Percentiles rank a stretch among this genome's conserved stretches.
phyloP scores from a whole-genome alignment of 2,329 filamentous ascomycete genomes.

The Trichoderma semiorbis region DNA sequence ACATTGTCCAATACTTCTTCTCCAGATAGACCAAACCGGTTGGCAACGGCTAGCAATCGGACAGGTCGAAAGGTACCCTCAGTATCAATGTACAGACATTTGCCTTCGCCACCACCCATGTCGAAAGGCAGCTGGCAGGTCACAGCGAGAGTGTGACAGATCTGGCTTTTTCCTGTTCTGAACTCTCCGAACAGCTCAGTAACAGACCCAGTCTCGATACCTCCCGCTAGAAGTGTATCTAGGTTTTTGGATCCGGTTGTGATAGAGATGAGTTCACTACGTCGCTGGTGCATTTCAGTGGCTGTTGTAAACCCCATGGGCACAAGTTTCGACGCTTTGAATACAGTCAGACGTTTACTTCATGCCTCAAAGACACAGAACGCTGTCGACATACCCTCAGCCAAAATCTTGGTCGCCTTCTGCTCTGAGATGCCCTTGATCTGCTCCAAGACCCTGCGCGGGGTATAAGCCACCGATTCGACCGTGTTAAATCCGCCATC shows the following conservation, averaged over 20 bases:
- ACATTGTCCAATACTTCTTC: constrained; percentile 98
- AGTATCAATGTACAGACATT: constrained; percentile 97
- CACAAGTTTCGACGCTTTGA: constrained; percentile 82
- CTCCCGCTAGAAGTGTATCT: constrained; percentile 89
- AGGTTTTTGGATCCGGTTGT: constrained; percentile 97
- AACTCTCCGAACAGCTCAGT: constrained; percentile 99
- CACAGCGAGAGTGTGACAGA: constrained; percentile 97
- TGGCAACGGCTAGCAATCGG: constrained; percentile 83
- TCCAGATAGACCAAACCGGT: constrained; percentile 88
- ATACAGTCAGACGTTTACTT: background rate
- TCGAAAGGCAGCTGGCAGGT: constrained; percentile 97
- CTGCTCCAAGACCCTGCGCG: constrained; percentile 79
- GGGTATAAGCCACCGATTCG: constrained; percentile 89
- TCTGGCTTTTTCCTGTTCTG: constrained; percentile 95
- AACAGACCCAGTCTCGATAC: constrained; percentile 94
- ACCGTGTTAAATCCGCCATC: constrained; percentile 95
- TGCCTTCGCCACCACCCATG: constrained; percentile 97
- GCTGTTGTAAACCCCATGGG: constrained; percentile 99
- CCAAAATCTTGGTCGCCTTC: constrained; percentile 87
- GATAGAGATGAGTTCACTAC: constrained; percentile 96
- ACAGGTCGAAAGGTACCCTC: constrained; percentile 96
- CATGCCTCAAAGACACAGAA: background rate
- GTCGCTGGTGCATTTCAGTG: constrained; percentile 96
- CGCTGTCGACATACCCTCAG: constrained; percentile 64
- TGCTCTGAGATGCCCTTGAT: constrained; percentile 98